Conservation (phyloP, 305 asterid genomes). For the Euphrasia arctica region DNA sequence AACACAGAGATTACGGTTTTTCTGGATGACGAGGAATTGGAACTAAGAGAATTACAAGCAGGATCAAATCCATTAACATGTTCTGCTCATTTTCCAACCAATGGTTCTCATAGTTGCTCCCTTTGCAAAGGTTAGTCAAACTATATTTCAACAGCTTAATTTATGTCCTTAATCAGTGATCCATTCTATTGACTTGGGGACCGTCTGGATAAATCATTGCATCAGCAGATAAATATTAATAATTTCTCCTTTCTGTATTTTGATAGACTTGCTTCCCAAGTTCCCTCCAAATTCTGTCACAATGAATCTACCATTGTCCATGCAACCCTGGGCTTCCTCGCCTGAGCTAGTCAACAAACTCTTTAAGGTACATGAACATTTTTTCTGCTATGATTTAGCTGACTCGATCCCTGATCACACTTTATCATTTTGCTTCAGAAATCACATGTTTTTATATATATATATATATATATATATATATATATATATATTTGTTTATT, state of each 20-base stretch:
- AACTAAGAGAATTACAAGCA: conserved; percentile 73
- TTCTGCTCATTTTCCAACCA: conserved; percentile 65
- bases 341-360: conserved; percentile 80
- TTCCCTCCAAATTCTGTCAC: conserved; percentile 83
- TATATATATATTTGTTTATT: background rate
- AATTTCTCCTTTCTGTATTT: conserved; percentile 22
- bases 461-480: too few relatives aligned
- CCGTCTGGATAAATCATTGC: conserved; percentile 23
- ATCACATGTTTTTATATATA: background rate
- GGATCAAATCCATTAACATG: conserved; percentile 78
- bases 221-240: conserved; percentile 15
- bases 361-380: conserved; percentile 63
- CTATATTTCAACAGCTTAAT: conserved; percentile 15
- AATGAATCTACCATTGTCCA: conserved; percentile 68
- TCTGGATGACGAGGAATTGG: conserved; percentile 91
- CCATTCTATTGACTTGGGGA: conserved; percentile 11
- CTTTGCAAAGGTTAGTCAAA: conserved; percentile 81
- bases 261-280: conserved; percentile 79
- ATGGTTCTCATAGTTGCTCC: conserved; percentile 73
- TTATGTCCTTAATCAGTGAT: conserved; percentile 18
- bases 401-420: conserved; percentile 14
- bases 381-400: conserved; percentile 21
- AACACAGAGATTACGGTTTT: conserved; percentile 43
- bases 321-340: conserved; percentile 86
- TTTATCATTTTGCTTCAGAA: background rate